A percentile compares a stretch with the other conserved stretches of the same genome.
Conservation (phyloP, 192 early-diverging fungal genomes). For the Coemansia sp. region DNA sequence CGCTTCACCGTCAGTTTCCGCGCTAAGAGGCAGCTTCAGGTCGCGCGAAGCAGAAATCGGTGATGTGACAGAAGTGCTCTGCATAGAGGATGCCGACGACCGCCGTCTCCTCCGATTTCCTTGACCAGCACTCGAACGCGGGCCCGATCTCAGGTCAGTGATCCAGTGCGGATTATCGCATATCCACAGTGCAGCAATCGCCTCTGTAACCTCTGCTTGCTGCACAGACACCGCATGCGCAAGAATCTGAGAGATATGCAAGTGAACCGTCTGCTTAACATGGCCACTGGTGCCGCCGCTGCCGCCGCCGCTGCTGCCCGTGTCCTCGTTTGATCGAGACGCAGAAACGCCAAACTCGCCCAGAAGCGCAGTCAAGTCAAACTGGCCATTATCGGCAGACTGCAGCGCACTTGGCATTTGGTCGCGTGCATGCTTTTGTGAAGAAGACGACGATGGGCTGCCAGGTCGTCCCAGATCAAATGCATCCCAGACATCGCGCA, state of each 20-base stretch:
- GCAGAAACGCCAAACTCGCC: slow-evolving; percentile 28
- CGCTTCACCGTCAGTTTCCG: slow-evolving; percentile 13
- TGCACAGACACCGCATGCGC: slow-evolving; percentile 24
- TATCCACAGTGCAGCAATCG: slow-evolving; percentile 39
- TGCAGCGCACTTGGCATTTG: neutral
- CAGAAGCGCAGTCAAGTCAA: slow-evolving; percentile 8
- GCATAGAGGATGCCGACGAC: slow-evolving; percentile 38
- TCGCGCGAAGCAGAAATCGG: slow-evolving; percentile 5
- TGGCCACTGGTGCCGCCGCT: slow-evolving; percentile 5
- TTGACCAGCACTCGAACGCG: neutral
- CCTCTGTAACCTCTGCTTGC: slow-evolving; percentile 35
- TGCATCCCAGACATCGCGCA: slow-evolving; percentile 43
- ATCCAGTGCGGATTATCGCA: slow-evolving; percentile 46
- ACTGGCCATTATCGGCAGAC: neutral
- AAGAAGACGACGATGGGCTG: too few relatives aligned
- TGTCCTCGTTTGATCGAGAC: neutral
- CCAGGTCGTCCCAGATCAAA: slow-evolving; percentile 16
- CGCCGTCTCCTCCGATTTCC: slow-evolving; percentile 14
- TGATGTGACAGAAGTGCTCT: slow-evolving; percentile 2
- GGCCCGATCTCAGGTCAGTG: slow-evolving; percentile 16
- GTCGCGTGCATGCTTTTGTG: neutral
- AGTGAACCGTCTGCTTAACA: slow-evolving; percentile 19
- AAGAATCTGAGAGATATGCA: slow-evolving; percentile 25
- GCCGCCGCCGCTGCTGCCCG: neutral
- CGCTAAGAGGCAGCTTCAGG: neutral